These are phyloP conservation scores for Cutaneotrichosporon daszewskae DNA, from an alignment of 1,284 basidiomycete genomes.

Conservation along the genomic window DNA sequence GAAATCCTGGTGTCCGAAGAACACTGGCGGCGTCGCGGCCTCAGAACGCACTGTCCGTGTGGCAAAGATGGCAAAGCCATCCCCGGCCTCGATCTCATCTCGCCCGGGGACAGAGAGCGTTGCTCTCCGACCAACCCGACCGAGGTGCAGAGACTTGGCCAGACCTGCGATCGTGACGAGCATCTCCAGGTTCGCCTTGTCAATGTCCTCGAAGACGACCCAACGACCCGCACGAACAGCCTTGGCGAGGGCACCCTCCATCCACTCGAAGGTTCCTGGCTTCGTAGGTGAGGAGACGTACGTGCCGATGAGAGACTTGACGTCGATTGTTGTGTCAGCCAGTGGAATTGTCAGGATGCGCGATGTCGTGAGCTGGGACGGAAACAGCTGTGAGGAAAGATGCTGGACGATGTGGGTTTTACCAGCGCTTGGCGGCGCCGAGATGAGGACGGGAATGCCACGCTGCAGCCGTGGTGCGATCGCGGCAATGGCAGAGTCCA, in stretches of 20 bases:
- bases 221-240: slow-evolving; percentile 88
- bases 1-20: slow-evolving; percentile 78
- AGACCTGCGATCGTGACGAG: slow-evolving; percentile 77
- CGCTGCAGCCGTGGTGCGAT: slow-evolving; percentile 64
- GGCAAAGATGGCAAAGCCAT: slow-evolving; percentile 72
- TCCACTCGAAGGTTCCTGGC: slow-evolving; percentile 92
- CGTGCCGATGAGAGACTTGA: slow-evolving; percentile 87
- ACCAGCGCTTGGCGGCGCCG: slow-evolving; percentile 82
- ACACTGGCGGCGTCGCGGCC: slow-evolving; percentile 52
- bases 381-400: slow-evolving; percentile 59
- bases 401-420: slow-evolving; percentile 78
- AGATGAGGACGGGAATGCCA: slow-evolving; percentile 73
- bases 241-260: slow-evolving; percentile 86
- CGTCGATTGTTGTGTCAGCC: slow-evolving; percentile 89
- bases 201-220: slow-evolving; percentile 91
- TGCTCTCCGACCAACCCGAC: slow-evolving; percentile 60
- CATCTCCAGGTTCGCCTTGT: slow-evolving; percentile 79
- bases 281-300: slow-evolving; percentile 81
- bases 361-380: slow-evolving; percentile 52
- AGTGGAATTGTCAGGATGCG: slow-evolving; percentile 76
- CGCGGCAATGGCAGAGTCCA: slow-evolving; percentile 56
- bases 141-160: slow-evolving; percentile 67
- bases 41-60: slow-evolving; percentile 61
- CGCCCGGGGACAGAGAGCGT: slow-evolving; percentile 63
- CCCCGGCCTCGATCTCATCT: slow-evolving; percentile 63